Evolutionary conservation across 495 filamentous ascomycete species (phyloP), one percentile per base, ranked within the genome.

Genomic region (Hypomontagnella monticulosa): DNA sequence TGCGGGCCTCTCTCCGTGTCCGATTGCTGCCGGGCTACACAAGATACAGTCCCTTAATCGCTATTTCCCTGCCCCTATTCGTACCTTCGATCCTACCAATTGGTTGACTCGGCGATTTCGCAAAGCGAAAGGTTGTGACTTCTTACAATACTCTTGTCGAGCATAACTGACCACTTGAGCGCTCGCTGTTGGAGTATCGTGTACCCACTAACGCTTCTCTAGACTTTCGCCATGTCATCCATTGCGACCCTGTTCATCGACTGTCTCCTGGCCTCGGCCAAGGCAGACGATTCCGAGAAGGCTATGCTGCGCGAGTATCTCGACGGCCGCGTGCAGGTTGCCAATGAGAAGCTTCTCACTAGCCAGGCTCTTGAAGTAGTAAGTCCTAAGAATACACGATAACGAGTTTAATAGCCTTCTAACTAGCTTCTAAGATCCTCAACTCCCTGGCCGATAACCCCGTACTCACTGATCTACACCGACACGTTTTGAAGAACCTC

Each of bases 391-490:
- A 15, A 46, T 43, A 6, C n/a, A 12, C 18, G 7, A 18, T 10
- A 10, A 4, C 2, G 11, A 8, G 47, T 11, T 32, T 15, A 12
- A 11, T 18, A 6, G 12, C 4, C 1, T 33, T 4, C 49, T 55
- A 56, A 63, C 27, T 55, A 56, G 56, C 27, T 56, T 1, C 38
- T 2, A 56, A 63, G 60, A 12, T 63, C 0, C 34, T 56, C 10
- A 12, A 34, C 0, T 44, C 20, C 20, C 38, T 59, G 6, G 46
- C 49, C 32, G 41, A 44, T 6, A 27, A 32, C n/a, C 6, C 36
- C 1, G 44, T 20, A 10, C 14, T 27, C n/a, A 48, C 59, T n/a
- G 50, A 18, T 6, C 59, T 62, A 0, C 59, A 62, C 8, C 49
- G 50, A 34, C 47, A 33, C n/a, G 59, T 62, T 23, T 4, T 62